These are phyloP conservation scores for Neoboletus brunneissimus DNA, from an alignment of 768 basidiomycete species.

Conservation along the genomic window DNA sequence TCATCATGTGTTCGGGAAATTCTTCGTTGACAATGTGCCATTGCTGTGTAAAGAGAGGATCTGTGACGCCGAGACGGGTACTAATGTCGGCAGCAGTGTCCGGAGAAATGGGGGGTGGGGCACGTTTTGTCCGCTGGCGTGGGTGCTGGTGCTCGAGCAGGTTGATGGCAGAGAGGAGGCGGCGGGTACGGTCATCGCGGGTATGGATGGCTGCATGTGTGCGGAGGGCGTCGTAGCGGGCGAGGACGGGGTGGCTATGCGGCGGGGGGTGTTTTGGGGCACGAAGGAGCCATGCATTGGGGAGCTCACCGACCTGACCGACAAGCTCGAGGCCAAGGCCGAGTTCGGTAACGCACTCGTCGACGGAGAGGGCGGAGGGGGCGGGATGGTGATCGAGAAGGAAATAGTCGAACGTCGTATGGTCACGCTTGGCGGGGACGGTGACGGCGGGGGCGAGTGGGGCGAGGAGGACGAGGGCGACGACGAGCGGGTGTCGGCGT, in stretches of 20 bases:
- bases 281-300: constrained; percentile 81
- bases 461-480: constrained; percentile 7
- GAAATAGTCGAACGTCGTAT: constrained; percentile 79
- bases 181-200: constrained; percentile 39
- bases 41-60: constrained; percentile 81
- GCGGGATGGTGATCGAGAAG: constrained; percentile 63
- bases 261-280: constrained; percentile 35
- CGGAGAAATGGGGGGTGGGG: constrained; percentile 57
- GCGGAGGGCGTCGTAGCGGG: constrained; percentile 46
- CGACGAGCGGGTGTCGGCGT: constrained; percentile 8
- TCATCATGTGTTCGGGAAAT: constrained; percentile 81
- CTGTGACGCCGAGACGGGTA: constrained; percentile 61
- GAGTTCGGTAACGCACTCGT: constrained; percentile 56
- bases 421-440: constrained; percentile 41
- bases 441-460: neutral
- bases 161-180: constrained; percentile 54
- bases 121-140: constrained; percentile 70
- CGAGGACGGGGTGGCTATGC: constrained; percentile 39
- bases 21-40: constrained; percentile 96
- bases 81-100: constrained; percentile 47
- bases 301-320: constrained; percentile 82
- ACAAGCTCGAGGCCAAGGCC: constrained; percentile 85
- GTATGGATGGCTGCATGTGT: constrained; percentile 29
- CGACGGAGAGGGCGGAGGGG: constrained; percentile 50
- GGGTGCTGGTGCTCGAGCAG: constrained; percentile 60